Evolutionary conservation across 1,284 basidiomycete species (phyloP), one percentile per base, ranked within the genome.

Genomic region (Cryptococcus sp.): DNA sequence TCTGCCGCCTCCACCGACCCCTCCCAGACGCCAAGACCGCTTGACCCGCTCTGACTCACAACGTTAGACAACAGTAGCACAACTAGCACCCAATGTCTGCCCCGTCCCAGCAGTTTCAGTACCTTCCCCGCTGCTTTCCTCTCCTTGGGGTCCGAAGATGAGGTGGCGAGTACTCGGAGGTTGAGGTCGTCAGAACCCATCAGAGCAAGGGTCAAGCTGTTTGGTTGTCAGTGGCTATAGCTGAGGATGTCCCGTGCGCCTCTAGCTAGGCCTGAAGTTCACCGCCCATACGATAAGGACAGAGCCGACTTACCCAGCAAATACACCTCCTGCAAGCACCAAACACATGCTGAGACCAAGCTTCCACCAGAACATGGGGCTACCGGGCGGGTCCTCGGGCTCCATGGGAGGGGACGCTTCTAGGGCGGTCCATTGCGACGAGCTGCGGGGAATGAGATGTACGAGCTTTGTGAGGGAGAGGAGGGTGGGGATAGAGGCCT

Each of bases 171-270:
- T 0, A 96, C 93, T 28, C 90, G 86, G 18, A 97, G 81, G 69
- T 96, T 92, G 44, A 97, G 83, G 66, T 93, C 88, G 68, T 98
- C 94, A 18, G 96, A 84, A 1, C 94, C 93, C 93, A 96, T 96
- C 35, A 96, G 80, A 5, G 90, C 93, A 20, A 97, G 84, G 0
- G 92, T 96, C 52, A 96, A 79, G 23, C 80, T 80, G 46, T 39
- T 48, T 16, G 5, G 15, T 49, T 52, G 57, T 46, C 40, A 43
- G 16, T 12, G 4, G 15, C 28, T 21, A 4, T 1, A 13, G 16
- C 35, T 43, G 18, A 28, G 20, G 8, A 38, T 13, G 33, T 16
- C 47, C 28, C 36, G n/a, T 50, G 18, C 33, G 37, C 12, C 20
- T 28, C 7, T 3, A 36, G 5, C 23, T 20, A 50, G 37, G 37